Percentiles rank a stretch among this genome's conserved stretches.
These are phyloP conservation scores for Saccharata proteae DNA, from an alignment of 2,329 filamentous ascomycete species.

Conservation along the genomic window DNA sequence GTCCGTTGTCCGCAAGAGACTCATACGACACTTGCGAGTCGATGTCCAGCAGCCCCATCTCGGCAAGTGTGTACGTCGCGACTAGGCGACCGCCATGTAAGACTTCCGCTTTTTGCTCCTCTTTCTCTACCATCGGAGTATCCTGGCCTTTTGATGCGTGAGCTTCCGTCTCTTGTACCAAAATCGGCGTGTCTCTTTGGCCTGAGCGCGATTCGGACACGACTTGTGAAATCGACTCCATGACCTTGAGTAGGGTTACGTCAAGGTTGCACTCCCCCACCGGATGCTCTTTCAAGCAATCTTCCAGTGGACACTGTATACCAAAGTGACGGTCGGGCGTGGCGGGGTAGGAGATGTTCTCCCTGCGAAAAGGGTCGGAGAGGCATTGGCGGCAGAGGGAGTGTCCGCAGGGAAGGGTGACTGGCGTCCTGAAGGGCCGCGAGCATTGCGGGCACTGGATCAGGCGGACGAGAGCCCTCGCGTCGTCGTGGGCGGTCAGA, in stretches of 20 bases:
- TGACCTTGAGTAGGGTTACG: conserved; percentile 62
- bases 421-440: conserved; percentile 51
- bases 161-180: conserved; percentile 29
- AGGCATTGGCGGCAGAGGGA: conserved; percentile 66
- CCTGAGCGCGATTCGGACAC: conserved; percentile 31
- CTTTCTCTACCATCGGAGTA: conserved; percentile 24
- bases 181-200: conserved; percentile 21
- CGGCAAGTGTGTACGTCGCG: conserved; percentile 55
- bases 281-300: conserved; percentile 61
- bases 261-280: conserved; percentile 65
- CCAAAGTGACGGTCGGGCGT: conserved; percentile 53
- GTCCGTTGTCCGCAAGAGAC: conserved; percentile 22
- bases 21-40: conserved; percentile 44
- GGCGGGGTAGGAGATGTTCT: conserved; percentile 67
- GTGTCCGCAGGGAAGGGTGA: conserved; percentile 71
- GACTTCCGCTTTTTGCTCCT: conserved; percentile 28
- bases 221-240: conserved; percentile 43
- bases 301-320: conserved; percentile 59
- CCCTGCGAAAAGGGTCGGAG: conserved; percentile 51
- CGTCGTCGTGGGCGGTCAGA: conserved; percentile 41
- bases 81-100: conserved; percentile 48
- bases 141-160: conserved; percentile 21
- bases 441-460: conserved; percentile 71
- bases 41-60: conserved; percentile 46
- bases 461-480: conserved; percentile 55